Conservation (phyloP, 306 rosid species). For the Malus fusca region DNA sequence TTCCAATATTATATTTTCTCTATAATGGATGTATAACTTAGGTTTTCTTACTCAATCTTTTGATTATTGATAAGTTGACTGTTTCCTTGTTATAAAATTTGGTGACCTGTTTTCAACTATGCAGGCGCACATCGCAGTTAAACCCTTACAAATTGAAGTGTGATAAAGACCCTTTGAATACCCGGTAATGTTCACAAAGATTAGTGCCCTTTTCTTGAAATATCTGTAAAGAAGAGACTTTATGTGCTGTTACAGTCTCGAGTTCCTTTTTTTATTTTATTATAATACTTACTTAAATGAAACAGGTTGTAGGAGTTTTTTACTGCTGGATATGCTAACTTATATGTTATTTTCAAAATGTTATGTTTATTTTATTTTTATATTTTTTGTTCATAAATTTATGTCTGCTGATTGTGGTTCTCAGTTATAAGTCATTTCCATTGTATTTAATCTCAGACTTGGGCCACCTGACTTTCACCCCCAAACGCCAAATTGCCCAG, state of each 20-base stretch:
- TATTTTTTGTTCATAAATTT: neutral
- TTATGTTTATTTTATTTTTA: neutral
- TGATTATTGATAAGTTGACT: neutral
- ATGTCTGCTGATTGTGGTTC: neutral
- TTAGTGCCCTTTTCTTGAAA: neutral
- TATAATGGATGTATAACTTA: neutral
- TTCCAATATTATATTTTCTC: neutral
- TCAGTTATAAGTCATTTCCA: constrained; percentile 7
- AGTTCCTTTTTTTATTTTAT: neutral
- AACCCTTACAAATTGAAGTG: constrained; percentile 86
- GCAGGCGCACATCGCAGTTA: constrained; percentile 68
- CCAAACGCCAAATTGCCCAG: constrained; percentile 75
- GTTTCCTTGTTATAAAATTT: neutral
- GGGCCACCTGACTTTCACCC: constrained; percentile 92
- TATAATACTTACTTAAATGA: neutral
- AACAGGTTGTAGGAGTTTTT: neutral
- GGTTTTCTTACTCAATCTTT: neutral
- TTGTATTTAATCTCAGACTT: constrained; percentile 48
- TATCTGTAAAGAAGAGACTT: neutral
- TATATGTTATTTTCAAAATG: neutral
- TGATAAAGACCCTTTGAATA: constrained; percentile 72
- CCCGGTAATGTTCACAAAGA: constrained; percentile 47
- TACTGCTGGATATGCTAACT: neutral
- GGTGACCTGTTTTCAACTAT: constrained; percentile 15
- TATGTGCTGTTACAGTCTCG: neutral